Percentiles rank a stretch among this genome's conserved stretches.
Conservation (phyloP, 1,284 basidiomycete species). For the Naganishia albida region DNA sequence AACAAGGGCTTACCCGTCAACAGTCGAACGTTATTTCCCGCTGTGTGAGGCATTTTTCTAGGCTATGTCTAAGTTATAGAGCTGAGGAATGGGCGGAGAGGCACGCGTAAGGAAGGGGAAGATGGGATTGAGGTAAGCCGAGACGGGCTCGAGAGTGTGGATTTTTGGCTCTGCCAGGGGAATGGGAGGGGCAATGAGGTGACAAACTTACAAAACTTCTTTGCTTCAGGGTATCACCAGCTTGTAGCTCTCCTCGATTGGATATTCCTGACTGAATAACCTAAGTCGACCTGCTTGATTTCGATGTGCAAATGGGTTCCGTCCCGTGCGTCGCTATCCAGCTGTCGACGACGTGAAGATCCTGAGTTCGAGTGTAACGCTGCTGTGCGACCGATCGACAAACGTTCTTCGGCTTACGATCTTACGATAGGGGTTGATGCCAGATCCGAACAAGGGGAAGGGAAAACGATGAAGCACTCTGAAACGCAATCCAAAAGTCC, state of each 20-base stretch:
- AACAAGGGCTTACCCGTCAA: slow-evolving; percentile 70
- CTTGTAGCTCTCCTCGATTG: neutral
- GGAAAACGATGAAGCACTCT: slow-evolving; percentile 7
- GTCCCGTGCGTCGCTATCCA: neutral
- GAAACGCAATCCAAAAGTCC: slow-evolving; percentile 11
- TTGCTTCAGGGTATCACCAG: neutral
- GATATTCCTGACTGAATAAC: neutral
- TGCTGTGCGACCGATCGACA: neutral
- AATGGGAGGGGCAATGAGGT: neutral
- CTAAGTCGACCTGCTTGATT: slow-evolving; percentile 1
- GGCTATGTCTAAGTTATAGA: slow-evolving; percentile 8
- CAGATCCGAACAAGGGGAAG: neutral
- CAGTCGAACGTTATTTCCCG: slow-evolving; percentile 88
- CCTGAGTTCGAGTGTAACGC: neutral
- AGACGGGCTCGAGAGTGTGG: neutral
- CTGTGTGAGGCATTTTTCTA: slow-evolving; percentile 59
- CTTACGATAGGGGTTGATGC: neutral
- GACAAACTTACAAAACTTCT: neutral
- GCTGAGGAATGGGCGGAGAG: neutral
- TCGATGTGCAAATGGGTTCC: neutral
- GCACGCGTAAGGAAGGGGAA: neutral
- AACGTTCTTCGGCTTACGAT: slow-evolving; percentile 2
- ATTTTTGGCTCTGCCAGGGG: neutral
- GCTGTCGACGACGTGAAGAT: neutral
- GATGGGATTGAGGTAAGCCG: slow-evolving; percentile 2